Conservation (phyloP, 2,329 filamentous ascomycete species). For the Penicillium italicum region DNA sequence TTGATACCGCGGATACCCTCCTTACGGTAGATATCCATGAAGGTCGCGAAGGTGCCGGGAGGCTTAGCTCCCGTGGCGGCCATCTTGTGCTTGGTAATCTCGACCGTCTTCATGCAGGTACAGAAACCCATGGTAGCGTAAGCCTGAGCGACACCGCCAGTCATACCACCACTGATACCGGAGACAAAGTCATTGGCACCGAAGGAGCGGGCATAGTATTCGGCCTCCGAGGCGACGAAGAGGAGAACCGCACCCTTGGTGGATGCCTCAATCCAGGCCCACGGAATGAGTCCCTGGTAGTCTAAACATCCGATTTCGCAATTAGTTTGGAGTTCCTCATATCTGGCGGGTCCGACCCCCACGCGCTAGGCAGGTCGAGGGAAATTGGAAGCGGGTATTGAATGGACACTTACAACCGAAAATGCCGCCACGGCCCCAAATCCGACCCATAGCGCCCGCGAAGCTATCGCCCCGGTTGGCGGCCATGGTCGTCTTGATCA, state of each 20-base stretch:
- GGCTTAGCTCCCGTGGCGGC: constrained; percentile 78
- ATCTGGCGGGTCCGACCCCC: constrained; percentile 13
- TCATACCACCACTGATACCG: constrained; percentile 87
- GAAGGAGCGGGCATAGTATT: constrained; percentile 81
- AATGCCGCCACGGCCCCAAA: constrained; percentile 91
- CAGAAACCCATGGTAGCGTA: constrained; percentile 99
- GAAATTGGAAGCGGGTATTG: constrained; percentile 10
- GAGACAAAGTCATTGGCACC: constrained; percentile 83
- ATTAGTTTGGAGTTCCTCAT: constrained; percentile 14
- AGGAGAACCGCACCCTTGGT: constrained; percentile 98
- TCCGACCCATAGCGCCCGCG: constrained; percentile 71
- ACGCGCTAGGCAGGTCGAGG: constrained; percentile 16
- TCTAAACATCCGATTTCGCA: constrained; percentile 52
- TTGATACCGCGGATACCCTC: constrained; percentile 97
- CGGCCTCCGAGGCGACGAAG: constrained; percentile 97
- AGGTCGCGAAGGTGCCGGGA: constrained; percentile 87
- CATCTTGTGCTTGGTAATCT: constrained; percentile 98
- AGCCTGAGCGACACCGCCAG: constrained; percentile 91
- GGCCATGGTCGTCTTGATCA: constrained; percentile 99
- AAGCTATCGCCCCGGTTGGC: constrained; percentile 91
- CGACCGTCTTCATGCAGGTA: constrained; percentile 99
- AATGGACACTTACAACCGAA: constrained; percentile 72
- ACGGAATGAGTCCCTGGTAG: constrained; percentile 98
- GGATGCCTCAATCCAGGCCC: constrained; percentile 99
- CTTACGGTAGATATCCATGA: constrained; percentile 92